Conservation (phyloP, 352 stramenopile genomes). For the Globisporangium mamillatum region DNA sequence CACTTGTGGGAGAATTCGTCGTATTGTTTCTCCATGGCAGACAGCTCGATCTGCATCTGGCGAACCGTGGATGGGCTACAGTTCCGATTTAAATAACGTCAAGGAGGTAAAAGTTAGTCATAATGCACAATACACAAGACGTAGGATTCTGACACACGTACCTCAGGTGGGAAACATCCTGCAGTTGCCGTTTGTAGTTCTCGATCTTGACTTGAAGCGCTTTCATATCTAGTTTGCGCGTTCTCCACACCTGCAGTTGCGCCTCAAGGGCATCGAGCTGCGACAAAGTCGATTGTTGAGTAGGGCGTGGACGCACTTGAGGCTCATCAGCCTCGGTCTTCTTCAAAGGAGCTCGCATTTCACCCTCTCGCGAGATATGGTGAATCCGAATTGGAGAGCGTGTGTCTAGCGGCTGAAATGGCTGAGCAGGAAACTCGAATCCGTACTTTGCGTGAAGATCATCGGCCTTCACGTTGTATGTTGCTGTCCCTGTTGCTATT, state of each 20-base stretch:
- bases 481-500: neutral
- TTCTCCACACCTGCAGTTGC: slow-evolving; percentile 11
- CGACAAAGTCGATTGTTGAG: neutral
- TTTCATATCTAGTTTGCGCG: slow-evolving; percentile 10
- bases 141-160: neutral
- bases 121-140: neutral
- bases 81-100: neutral
- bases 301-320: neutral
- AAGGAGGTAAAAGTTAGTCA: neutral
- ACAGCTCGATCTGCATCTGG: slow-evolving; percentile 11
- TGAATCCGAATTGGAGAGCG: neutral
- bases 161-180: slow-evolving; percentile 1
- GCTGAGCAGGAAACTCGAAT: slow-evolving; percentile 13
- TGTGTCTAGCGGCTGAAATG: slow-evolving; percentile 7
- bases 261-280: slow-evolving; percentile 17
- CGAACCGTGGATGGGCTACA: neutral
- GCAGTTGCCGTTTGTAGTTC: neutral
- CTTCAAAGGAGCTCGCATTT: neutral
- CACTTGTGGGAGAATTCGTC: slow-evolving; percentile 6
- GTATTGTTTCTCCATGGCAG: slow-evolving; percentile 15
- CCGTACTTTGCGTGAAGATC: slow-evolving; percentile 14
- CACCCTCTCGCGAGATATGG: neutral
- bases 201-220: slow-evolving; percentile 9
- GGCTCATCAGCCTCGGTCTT: neutral
- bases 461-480: neutral